Evolutionary conservation across 805 yeast genomes (phyloP), one percentile per base, ranked within the genome.

Genomic region (Yarrowia osloensis): DNA sequence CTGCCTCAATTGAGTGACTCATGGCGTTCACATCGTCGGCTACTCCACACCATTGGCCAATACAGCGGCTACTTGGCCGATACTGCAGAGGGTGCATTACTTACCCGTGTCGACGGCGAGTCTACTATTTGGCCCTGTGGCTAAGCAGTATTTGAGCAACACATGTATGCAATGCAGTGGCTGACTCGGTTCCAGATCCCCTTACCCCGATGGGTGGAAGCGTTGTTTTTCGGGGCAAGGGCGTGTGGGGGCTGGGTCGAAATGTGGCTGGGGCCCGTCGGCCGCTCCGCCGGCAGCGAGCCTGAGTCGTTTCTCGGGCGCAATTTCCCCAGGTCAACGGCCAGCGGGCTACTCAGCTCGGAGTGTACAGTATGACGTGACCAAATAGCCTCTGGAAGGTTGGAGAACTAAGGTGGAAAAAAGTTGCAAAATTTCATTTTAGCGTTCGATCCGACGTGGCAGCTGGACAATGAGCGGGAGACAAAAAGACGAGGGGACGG

Each of bases 171-270:
- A 40, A 57, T 57, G 63, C 63, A 57, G 49, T 39, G 37, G 49
- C 49, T 57, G 63, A 57, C 63, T 57, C 63, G 63, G 63, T 57
- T 40, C 63, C 49, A 54, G 26, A 37, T 15, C 19, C 42, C 61
- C 61, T 52, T 28, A 17, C 61, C 61, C 44, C 22, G 42, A 21
- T 17, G 33, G 19, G 22, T 1, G 28, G 35, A 31, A 31, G 35
- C 9, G 5, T 35, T 35, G 39, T 35, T 31, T 31, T 31, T 7
- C n/a, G 35, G 35, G 35, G 35, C 35, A 31, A 31, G 35, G 35
- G 35, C 35, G 3, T 31, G 5, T 35, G 40, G 40, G 19, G n/a
- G 19, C 19, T 15, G 40, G 19, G 5, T 5, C 5, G 19, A 17
- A 22, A 3, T 54, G 54, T 49, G 54, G 35, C 35, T 49, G 54